Evolutionary conservation across 2,329 filamentous ascomycete species (phyloP).

Genomic region (Diaporthe amygdali): DNA sequence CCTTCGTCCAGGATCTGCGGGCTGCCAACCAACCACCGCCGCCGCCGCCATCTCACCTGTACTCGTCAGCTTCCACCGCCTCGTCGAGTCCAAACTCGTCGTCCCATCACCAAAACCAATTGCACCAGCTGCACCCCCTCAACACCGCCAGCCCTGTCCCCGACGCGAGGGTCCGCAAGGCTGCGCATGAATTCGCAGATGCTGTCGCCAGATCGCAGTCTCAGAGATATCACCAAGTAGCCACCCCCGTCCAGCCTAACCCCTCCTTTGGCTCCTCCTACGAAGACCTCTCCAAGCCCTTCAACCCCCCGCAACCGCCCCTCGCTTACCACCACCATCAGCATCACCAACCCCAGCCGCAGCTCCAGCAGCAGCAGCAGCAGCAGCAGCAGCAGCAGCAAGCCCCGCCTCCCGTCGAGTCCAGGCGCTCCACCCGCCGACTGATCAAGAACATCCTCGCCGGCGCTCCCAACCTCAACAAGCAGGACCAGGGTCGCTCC

Average conservation of each 20-base stretch:
- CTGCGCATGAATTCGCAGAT: conserved; percentile 50
- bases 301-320: conserved; percentile 6
- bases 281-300: conserved; percentile 19
- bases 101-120: conserved; percentile 16
- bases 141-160: conserved; percentile 33
- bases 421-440: conserved; percentile 57
- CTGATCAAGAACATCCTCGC: conserved; percentile 60
- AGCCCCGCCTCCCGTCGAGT: conserved; percentile 38
- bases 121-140: conserved; percentile 28
- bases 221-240: conserved; percentile 48
- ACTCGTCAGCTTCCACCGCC: conserved; percentile 29
- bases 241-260: conserved; percentile 28
- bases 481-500: conserved; percentile 29
- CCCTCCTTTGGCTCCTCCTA: conserved; percentile 24
- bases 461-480: conserved; percentile 40
- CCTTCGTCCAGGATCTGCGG: conserved; percentile 28
- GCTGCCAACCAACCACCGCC: conserved; percentile 25
- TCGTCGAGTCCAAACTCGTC: conserved; percentile 10
- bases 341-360: conserved; percentile 27
- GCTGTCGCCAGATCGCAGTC: conserved; percentile 57
- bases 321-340: conserved; percentile 22
- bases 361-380: conserved; percentile 27
- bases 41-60: conserved; percentile 28
- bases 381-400: conserved; percentile 36
- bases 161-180: conserved; percentile 42